Conservation (phyloP, 2,329 filamentous ascomycete genomes). For the Scedosporium minutisporum region DNA sequence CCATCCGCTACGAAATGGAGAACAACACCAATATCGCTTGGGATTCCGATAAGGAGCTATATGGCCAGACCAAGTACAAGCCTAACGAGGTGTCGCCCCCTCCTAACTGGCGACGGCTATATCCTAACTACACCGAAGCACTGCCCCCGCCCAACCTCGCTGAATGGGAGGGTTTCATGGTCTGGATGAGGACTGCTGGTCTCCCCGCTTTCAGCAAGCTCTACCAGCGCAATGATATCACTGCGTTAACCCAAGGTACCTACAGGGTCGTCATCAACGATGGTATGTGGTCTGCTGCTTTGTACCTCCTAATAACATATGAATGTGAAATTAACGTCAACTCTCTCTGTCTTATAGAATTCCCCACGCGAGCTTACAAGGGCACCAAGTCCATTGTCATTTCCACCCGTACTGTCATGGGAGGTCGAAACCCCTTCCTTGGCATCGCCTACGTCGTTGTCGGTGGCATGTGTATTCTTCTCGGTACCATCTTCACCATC, state of each 20-base stretch:
- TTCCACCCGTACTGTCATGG: conserved; percentile 84
- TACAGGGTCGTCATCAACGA: conserved; percentile 72
- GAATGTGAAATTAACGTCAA: neutral
- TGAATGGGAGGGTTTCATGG: conserved; percentile 77
- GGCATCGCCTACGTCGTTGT: conserved; percentile 95
- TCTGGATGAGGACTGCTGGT: conserved; percentile 98
- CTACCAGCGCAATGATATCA: conserved; percentile 68
- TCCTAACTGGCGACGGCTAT: conserved; percentile 71
- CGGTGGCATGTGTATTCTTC: conserved; percentile 80
- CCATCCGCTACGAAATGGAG: conserved; percentile 61
- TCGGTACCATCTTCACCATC: conserved; percentile 80
- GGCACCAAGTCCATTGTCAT: conserved; percentile 87
- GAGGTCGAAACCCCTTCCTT: conserved; percentile 88
- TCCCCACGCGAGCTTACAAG: conserved; percentile 66
- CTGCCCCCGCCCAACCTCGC: conserved; percentile 63
- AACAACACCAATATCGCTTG: conserved; percentile 72
- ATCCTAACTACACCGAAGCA: conserved; percentile 57
- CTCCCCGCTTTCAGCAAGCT: conserved; percentile 93
- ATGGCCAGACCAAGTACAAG: conserved; percentile 59
- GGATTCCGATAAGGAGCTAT: conserved; percentile 72
- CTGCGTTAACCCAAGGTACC: conserved; percentile 55
- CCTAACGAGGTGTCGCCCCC: conserved; percentile 63
- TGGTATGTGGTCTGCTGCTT: conserved; percentile 47
- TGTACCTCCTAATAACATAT: neutral
- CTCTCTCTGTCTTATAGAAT: conserved; percentile 45